Conservation (phyloP, 768 basidiomycete genomes). For the Lactifluus piperatus region DNA sequence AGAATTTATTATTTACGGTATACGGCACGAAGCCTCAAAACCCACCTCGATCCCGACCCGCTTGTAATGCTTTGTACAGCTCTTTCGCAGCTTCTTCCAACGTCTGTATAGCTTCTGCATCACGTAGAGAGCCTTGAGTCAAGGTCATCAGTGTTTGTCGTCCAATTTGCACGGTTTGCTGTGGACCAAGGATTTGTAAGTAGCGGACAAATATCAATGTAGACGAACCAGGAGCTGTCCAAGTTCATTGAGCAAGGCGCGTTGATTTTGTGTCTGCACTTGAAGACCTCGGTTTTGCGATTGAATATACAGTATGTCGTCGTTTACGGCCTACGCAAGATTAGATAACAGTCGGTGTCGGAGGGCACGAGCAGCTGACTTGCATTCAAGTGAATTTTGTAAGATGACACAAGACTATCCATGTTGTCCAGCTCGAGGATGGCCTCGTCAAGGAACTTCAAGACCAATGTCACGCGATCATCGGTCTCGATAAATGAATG, state of each 20-base stretch:
- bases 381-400: constrained; percentile 95
- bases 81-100: constrained; percentile 79
- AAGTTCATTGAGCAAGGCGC: constrained; percentile 72
- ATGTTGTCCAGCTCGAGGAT: constrained; percentile 82
- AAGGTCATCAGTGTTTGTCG: constrained; percentile 63
- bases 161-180: constrained; percentile 96
- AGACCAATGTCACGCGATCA: constrained; percentile 76
- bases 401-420: constrained; percentile 82
- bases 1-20: background rate
- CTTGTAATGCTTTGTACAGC: constrained; percentile 91
- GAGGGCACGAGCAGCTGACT: constrained; percentile 24
- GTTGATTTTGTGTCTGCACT: constrained; percentile 95
- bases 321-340: constrained; percentile 68
- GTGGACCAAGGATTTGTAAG: background rate
- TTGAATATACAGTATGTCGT: constrained; percentile 94
- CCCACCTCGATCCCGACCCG: constrained; percentile 79
- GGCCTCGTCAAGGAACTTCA: constrained; percentile 86
- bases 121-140: constrained; percentile 86
- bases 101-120: constrained; percentile 58
- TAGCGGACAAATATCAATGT: background rate
- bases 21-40: background rate
- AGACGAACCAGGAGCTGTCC: constrained; percentile 68
- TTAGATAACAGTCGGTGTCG: background rate
- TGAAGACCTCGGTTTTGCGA: constrained; percentile 94
- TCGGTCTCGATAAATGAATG: constrained; percentile 97